phyloP scores from a whole-genome alignment of 768 basidiomycete species.

The Leccinum boreale region DNA sequence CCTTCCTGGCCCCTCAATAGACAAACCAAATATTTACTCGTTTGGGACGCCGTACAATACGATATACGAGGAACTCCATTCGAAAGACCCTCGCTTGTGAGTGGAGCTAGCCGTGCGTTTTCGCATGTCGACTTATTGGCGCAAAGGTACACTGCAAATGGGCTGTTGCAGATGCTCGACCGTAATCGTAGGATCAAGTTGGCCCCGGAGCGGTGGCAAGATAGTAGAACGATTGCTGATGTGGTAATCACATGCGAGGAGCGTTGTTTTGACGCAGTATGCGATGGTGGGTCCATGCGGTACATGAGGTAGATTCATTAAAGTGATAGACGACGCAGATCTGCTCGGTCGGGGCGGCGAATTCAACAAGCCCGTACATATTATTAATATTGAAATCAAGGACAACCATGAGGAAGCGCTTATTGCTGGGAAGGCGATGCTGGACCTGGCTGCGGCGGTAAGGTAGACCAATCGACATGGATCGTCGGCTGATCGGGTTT shows the following conservation, averaged over 20 bases:
- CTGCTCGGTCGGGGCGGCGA: constrained; percentile 85
- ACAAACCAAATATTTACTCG: constrained; percentile 94
- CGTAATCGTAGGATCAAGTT: constrained; percentile 88
- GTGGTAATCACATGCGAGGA: constrained; percentile 99
- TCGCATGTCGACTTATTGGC: constrained; percentile 12
- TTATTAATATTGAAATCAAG: constrained; percentile 98
- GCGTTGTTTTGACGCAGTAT: constrained; percentile 96
- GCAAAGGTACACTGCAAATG: constrained; percentile 86
- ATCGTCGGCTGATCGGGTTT: constrained; percentile 13
- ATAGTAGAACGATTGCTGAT: constrained; percentile 84
- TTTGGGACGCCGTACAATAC: constrained; percentile 97
- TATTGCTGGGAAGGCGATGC: constrained; percentile 92
- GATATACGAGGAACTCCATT: constrained; percentile 86
- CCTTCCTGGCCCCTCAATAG: constrained; percentile 91
- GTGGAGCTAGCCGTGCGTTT: constrained; percentile 28
- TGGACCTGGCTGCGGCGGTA: constrained; percentile 88
- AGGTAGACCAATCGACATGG: constrained; percentile 30
- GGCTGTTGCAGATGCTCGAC: constrained; percentile 93
- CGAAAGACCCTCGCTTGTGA: constrained; percentile 82
- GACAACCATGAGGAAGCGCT: constrained; percentile 98
- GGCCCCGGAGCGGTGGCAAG: constrained; percentile 98
- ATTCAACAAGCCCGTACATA: constrained; percentile 88
- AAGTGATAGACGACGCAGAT: constrained; percentile 47
- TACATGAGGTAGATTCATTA: constrained; percentile 5
- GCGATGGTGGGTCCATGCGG: constrained; percentile 70